Evolutionary conservation across 139 green algal genomes (phyloP).

Genomic region (Micractinium conductrix): DNA sequence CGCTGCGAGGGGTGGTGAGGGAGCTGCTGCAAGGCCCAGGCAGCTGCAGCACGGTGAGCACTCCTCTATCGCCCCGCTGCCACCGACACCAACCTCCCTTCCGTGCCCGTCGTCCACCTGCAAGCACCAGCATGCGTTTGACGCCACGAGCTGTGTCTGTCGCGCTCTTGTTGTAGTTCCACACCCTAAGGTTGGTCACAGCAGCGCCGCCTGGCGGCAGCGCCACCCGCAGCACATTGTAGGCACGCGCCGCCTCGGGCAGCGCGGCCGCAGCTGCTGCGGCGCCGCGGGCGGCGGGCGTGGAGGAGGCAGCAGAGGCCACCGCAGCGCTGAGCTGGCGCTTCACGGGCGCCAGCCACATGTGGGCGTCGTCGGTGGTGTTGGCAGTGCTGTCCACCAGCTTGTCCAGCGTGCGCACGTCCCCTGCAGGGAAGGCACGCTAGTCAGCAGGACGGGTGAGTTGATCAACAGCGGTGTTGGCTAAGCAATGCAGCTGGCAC

Average conservation of each 20-base stretch:
- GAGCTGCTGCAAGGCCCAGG: no score
- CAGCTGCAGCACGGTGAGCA: no score
- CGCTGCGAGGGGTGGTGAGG: no score
- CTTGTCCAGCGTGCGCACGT: slow-evolving; percentile 52
- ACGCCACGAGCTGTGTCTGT: slow-evolving; percentile 44
- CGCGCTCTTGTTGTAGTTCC: slow-evolving; percentile 60
- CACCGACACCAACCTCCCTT: no score
- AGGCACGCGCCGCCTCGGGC: background rate
- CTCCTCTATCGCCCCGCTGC: no score
- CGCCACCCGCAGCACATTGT: slow-evolving; percentile 7
- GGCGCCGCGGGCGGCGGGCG: background rate
- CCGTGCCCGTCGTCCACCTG: no score
- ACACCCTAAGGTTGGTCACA: slow-evolving; percentile 38
- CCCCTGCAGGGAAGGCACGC: slow-evolving; percentile 22
- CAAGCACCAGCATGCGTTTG: slow-evolving; percentile 35
- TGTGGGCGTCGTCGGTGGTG: slow-evolving; percentile 43
- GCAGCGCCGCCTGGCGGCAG: background rate
- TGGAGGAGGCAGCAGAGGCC: background rate
- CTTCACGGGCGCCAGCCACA: slow-evolving; percentile 43
- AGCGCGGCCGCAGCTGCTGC: background rate
- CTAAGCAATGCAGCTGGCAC: no score
- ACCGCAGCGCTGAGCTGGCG: slow-evolving; percentile 26
- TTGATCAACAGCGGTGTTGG: no score
- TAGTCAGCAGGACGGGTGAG: no score
- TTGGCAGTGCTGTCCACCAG: slow-evolving; percentile 38